These are phyloP conservation scores for Orbilia quercus DNA, from an alignment of 2,329 filamentous ascomycete genomes.

Conservation along the genomic window DNA sequence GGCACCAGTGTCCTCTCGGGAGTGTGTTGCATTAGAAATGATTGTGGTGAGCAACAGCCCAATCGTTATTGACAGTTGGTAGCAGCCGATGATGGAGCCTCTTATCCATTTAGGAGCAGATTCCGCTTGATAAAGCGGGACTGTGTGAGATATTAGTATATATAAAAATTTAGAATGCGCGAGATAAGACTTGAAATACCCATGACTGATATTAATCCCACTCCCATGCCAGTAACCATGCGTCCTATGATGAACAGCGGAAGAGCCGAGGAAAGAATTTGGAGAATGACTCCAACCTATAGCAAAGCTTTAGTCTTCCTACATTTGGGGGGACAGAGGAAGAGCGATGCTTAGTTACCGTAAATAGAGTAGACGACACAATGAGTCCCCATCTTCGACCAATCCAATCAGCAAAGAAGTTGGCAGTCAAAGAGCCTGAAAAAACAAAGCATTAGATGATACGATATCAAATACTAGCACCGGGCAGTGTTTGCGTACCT, in stretches of 20 bases:
- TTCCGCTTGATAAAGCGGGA: slow-evolving; percentile 77
- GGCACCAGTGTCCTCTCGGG: slow-evolving; percentile 68
- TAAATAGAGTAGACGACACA: slow-evolving; percentile 78
- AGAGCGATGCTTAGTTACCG: too few relatives aligned
- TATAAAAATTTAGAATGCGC: not conserved
- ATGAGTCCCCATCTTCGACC: slow-evolving; percentile 67
- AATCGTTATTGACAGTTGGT: slow-evolving; percentile 77
- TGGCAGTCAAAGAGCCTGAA: slow-evolving; percentile 76
- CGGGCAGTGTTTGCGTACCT: slow-evolving; percentile 70
- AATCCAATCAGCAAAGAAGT: slow-evolving; percentile 72
- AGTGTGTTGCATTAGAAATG: slow-evolving; percentile 72
- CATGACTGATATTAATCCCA: slow-evolving; percentile 55
- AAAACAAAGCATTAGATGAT: slow-evolving; percentile 72
- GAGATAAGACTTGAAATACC: slow-evolving; percentile 17
- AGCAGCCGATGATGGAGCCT: slow-evolving; percentile 75
- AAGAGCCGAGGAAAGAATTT: slow-evolving; percentile 72
- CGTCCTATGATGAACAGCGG: slow-evolving; percentile 68
- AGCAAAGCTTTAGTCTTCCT: not conserved
- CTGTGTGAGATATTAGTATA: slow-evolving; percentile 62
- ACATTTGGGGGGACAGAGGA: slow-evolving; percentile 56
- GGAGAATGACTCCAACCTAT: slow-evolving; percentile 72
- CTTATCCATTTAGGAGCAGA: slow-evolving; percentile 79
- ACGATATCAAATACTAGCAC: too few relatives aligned
- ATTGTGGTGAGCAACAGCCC: slow-evolving; percentile 75
- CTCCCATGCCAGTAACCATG: slow-evolving; percentile 51